phyloP scores from a whole-genome alignment of 306 rosid genomes.

The Rosa chinensis region DNA sequence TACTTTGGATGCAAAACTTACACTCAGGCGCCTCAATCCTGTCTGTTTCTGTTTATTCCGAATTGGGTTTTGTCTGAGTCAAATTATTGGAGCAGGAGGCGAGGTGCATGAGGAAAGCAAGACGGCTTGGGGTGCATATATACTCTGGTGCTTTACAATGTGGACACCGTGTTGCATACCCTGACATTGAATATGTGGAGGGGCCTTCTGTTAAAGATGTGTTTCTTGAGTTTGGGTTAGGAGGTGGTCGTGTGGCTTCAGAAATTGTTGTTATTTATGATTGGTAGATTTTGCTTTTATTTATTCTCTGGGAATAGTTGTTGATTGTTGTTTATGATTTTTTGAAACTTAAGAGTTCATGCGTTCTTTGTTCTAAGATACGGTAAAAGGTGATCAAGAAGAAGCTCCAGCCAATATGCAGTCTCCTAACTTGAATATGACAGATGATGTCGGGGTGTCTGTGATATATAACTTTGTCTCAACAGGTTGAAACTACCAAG shows the following conservation, averaged over 20 bases:
- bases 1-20: slow-evolving; percentile 78
- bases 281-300: too few species aligned
- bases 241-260: slow-evolving; percentile 28
- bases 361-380: too few species aligned
- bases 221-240: slow-evolving; percentile 62
- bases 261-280: too few species aligned
- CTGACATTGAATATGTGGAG: slow-evolving; percentile 69
- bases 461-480: too few species aligned
- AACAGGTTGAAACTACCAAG: too few species aligned
- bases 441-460: too few species aligned
- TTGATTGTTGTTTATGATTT: too few species aligned
- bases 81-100: slow-evolving; percentile 65
- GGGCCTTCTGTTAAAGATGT: slow-evolving; percentile 79
- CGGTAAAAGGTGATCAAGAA: too few species aligned
- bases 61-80: neutral
- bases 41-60: slow-evolving; percentile 24
- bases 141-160: slow-evolving; percentile 67
- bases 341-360: too few species aligned
- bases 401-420: too few species aligned
- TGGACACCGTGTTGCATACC: slow-evolving; percentile 64
- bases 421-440: too few species aligned
- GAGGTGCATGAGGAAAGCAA: slow-evolving; percentile 91
- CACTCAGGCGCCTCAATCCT: slow-evolving; percentile 76
- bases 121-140: slow-evolving; percentile 61
- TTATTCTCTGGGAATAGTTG: too few species aligned